Evolutionary conservation across 2,329 filamentous ascomycete genomes (phyloP), one percentile per base, ranked within the genome.

Genomic region (Hawksworthiomyces lignivorus): DNA sequence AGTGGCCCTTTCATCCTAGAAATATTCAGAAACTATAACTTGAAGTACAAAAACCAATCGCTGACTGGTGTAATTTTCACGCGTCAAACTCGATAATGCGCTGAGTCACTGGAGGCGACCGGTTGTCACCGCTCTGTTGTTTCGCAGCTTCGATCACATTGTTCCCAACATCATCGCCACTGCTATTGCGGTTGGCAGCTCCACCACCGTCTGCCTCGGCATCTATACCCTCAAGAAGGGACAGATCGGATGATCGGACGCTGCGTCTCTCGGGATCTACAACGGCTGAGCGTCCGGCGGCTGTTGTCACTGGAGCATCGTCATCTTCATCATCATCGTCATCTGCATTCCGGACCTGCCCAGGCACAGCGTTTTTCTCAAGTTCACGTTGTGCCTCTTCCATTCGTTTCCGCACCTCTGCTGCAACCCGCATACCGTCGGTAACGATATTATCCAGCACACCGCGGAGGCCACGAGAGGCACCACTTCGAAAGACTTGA

Each of bases 371-470:
- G 46, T 88, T 89, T 62, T 82, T 84, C 62, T 96, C 90, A 50
- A 96, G 67, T 57, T 97, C 90, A 52, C 80, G 82, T 62, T 96
- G 89, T 4, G 90, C 90, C 59, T 98, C 92, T 49, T 98, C 90
- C 83, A 97, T 95, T 33, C 89, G 75, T 54, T 89, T 79, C 51
- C 85, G 75, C 39, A 98, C 90, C 61, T 98, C 92, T 1, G 84
- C 86, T 0, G 92, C 92, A 45, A 97, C 90, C 26, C 90, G 82
- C 81, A 97, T 96, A 31, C 92, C 92, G 58, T 98, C 92, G 2
- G 85, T 94, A 50, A 97, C 92, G 54, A 98, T 97, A 54, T 94
- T 95, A 65, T 98, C 92, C 29, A 98, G 70, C 45, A 98, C 92
- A 17, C 92, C 92, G 31, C 92, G 77, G 2, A 98, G 73, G 18